Evolutionary conservation across 345 rosid species (phyloP).

Genomic region (Camelina sativa): DNA sequence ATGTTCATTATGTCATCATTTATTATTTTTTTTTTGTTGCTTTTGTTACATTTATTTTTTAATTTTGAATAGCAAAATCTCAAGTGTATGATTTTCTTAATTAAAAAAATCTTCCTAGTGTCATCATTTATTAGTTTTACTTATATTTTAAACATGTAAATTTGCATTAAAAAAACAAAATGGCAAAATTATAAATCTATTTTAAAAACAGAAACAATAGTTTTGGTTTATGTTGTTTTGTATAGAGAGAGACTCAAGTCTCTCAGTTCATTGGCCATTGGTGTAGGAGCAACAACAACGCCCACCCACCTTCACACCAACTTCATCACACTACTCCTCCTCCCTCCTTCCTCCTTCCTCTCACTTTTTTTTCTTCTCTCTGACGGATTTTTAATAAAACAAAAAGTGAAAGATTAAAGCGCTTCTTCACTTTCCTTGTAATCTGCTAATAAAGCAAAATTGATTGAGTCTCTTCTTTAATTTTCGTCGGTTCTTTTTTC

Average conservation of each 20-base stretch:
- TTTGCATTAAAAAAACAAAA: no score
- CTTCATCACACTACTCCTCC: slow-evolving; percentile 21
- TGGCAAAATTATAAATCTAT: no score
- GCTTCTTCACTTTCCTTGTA: slow-evolving; percentile 20
- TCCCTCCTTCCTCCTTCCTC: no score
- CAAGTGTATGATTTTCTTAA: neutral
- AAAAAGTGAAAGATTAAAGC: neutral
- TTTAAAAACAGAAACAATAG: neutral
- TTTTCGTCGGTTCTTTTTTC: slow-evolving; percentile 4
- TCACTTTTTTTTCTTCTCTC: slow-evolving; percentile 24
- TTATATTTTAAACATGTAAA: no score
- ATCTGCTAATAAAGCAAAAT: slow-evolving; percentile 22
- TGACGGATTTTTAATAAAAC: neutral
- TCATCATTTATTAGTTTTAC: neutral
- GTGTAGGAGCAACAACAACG: slow-evolving; percentile 35
- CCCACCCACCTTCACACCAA: slow-evolving; percentile 39
- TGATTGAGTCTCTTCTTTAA: neutral
- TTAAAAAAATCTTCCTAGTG: neutral
- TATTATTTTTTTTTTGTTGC: neutral
- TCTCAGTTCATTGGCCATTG: neutral
- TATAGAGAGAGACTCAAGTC: neutral
- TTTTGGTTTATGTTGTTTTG: neutral
- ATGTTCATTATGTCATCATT: no score
- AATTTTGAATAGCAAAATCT: neutral
- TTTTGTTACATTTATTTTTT: no score